Conservation (phyloP, 2,329 filamentous ascomycete genomes). For the Endocalyx cinctus region DNA sequence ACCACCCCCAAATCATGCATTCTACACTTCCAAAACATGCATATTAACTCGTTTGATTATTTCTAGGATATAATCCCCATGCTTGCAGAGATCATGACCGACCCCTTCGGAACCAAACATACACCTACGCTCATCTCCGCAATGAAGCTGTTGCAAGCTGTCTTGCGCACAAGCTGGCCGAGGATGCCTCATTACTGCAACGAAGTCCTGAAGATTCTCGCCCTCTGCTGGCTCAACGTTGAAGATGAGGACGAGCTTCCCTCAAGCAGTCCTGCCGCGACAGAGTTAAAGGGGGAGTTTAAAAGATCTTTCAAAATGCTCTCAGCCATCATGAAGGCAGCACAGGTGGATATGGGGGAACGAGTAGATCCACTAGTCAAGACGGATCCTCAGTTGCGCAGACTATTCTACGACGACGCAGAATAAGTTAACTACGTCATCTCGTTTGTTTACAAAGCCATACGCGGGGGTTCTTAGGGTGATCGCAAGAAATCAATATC, state of each 20-base stretch:
- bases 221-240: conserved; percentile 59
- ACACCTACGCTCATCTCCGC: conserved; percentile 50
- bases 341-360: conserved; percentile 21
- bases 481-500: conserved; percentile 5
- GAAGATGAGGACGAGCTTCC: conserved; percentile 28
- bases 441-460: too few relatives aligned
- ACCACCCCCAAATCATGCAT: not conserved
- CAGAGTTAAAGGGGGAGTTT: conserved; percentile 30
- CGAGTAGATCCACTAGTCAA: conserved; percentile 30
- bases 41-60: too few relatives aligned
- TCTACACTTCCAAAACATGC: too few relatives aligned
- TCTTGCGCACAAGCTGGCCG: conserved; percentile 65
- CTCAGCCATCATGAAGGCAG: conserved; percentile 26
- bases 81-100: conserved; percentile 58
- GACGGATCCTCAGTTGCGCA: conserved; percentile 29
- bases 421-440: conserved; percentile 7
- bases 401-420: conserved; percentile 24
- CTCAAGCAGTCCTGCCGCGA: conserved; percentile 4
- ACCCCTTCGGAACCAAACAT: conserved; percentile 60
- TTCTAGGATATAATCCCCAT: conserved; percentile 64
- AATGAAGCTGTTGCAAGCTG: conserved; percentile 46
- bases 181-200: conserved; percentile 58
- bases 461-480: conserved; percentile 5
- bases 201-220: conserved; percentile 59
- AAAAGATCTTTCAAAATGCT: conserved; percentile 29